Evolutionary conservation across 345 rosid species (phyloP), one percentile per base, ranked within the genome.

Genomic region (Heritiera fomes): DNA sequence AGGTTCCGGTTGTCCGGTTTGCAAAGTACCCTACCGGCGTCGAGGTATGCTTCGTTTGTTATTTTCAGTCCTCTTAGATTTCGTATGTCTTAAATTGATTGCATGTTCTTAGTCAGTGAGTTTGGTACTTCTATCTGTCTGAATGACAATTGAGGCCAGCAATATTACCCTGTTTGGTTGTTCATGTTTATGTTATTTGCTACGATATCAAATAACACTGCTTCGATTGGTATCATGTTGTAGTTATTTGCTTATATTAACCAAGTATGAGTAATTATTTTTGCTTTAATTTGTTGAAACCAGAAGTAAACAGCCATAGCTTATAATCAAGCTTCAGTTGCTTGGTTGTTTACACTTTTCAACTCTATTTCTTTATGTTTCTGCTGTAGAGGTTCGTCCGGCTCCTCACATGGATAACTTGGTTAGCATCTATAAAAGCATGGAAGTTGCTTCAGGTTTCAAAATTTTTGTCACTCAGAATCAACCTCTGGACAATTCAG

Each of bases 391-490:
- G 90, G 78, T 94, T 84, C 95, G 95, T 30, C 80, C 93, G 79
- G 91, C 98, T 82, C 97, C 94, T 41, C 97, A 94, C 82, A 94
- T 96, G 98, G 98, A 96, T 83, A 96, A 84, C 79, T 87, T 96
- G 86, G 99, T 94, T 68, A 86, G 83, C 38, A 34, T 34, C 38
- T 34, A 34, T 34, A 96, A 88, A 85, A 88, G 86, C 87, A 91
- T 96, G 97, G 97, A 92, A 86, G 83, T 77, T 84, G 97, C 94
- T 87, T 94, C 95, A 13, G 97, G 97, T 46, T 77, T 89, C 23
- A 89, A 83, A 68, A 88, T 91, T 41, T 86, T 75, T 91, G 38
- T 85, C 76, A 85, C 88, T 77, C 98, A 91, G 86, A 81, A 77
- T 77, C 79, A 53, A 6, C 75, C 87, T 5, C 34, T 84, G 8